phyloP scores from a whole-genome alignment of 805 yeast genomes.

The Saturnispora quitensis region DNA sequence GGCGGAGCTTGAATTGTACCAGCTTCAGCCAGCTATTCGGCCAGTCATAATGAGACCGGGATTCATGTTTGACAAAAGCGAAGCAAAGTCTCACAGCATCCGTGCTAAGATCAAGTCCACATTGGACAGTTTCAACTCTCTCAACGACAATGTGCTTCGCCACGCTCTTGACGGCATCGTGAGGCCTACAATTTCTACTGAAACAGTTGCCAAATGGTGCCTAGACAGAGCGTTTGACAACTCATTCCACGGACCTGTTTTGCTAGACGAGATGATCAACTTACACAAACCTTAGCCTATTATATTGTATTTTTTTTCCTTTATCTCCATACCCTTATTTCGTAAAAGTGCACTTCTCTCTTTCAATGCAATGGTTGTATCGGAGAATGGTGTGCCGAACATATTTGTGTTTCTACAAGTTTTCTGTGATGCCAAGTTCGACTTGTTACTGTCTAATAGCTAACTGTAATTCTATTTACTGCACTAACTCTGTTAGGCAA shows the following conservation, averaged over 20 bases:
- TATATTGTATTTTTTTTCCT: not conserved
- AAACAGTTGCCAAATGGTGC: slow-evolving; percentile 53
- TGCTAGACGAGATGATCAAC: slow-evolving; percentile 40
- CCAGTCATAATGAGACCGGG: slow-evolving; percentile 72
- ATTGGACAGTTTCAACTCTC: slow-evolving; percentile 35
- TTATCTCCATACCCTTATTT: not conserved
- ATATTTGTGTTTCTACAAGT: not conserved
- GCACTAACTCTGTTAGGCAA: not conserved
- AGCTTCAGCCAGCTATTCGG: slow-evolving; percentile 39
- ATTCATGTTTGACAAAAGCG: slow-evolving; percentile 58
- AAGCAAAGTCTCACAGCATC: slow-evolving; percentile 15
- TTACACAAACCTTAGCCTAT: not conserved
- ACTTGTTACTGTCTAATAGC: not conserved
- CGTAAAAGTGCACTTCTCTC: not conserved
- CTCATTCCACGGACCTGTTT: slow-evolving; percentile 46
- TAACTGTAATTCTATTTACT: not conserved
- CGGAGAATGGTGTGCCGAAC: slow-evolving; percentile 1
- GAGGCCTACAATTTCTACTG: slow-evolving; percentile 59
- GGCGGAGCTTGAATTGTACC: slow-evolving; percentile 53
- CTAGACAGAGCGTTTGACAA: slow-evolving; percentile 45
- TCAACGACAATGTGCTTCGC: slow-evolving; percentile 35
- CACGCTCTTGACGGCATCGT: slow-evolving; percentile 39
- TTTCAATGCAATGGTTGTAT: not conserved
- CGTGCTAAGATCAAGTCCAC: slow-evolving; percentile 35
- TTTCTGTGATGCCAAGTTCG: not conserved